Evolutionary conservation across 2,329 filamentous ascomycete species (phyloP), one percentile per base, ranked within the genome.

Genomic region (Rugonectria rugulosa): DNA sequence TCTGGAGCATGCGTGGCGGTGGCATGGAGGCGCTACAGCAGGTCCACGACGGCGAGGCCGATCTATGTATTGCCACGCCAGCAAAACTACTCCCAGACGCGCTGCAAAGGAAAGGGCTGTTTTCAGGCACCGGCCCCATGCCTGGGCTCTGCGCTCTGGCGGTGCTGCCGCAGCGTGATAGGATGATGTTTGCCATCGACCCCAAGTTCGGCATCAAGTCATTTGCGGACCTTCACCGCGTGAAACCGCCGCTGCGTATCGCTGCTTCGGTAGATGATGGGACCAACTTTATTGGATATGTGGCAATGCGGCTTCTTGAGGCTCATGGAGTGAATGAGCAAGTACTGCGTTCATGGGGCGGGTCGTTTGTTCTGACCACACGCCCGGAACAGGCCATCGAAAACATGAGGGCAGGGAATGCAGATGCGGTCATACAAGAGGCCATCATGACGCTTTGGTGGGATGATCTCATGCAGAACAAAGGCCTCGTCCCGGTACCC

Each of bases 391-490:
- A 46, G 15, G 43, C 43, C 11, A 23, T 46, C 29, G 43, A 29
- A 19, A 12, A 36, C 17, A 31, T 36, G 14, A 46, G 34, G 43
- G 20, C 5, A 4, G 43, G 14, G 20, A 46, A 46, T 17, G 43
- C 43, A 11, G 43, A 46, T 23, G 43, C 43, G 3, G 10, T 46
- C 14, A n/a, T 46, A 4, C 43, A 46, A 14, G 43, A 46, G 17
- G 43, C 43, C 14, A 46, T 46, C 20, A 46, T 46, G 43, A 46
- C 43, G 36, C 43, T 31, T 46, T 46, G 43, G 31, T 46, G 43
- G 43, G 43, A 46, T 26, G 36, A 10, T 20, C 12, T 46, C 4
- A 46, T 46, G 15, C 20, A 46, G 20, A 2, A 26, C 7, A 46
- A 26, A n/a, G 43, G 43, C 6, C 36, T 46, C 26, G 27, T 46